These are phyloP conservation scores for Stephanodiscus triporus DNA, from an alignment of 108 stramenopile genomes.

Conservation along the genomic window DNA sequence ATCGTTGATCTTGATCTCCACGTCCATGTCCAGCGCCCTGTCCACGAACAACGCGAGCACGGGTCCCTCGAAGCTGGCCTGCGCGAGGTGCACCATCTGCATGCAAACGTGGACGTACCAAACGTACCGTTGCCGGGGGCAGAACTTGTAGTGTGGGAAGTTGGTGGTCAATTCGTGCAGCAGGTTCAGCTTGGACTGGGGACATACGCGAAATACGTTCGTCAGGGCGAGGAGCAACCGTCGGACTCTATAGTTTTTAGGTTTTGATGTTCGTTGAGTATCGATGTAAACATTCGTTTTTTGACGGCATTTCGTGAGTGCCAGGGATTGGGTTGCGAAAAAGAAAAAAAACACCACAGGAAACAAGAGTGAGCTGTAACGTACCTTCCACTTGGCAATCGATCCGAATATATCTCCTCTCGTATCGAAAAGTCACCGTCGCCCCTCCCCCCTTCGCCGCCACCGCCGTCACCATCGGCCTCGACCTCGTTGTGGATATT, in stretches of 20 bases:
- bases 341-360: not conserved
- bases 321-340: not conserved
- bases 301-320: no score
- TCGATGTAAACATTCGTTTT: no score
- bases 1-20: conserved; percentile 94
- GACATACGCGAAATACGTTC: conserved; percentile 49
- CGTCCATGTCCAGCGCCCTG: conserved; percentile 95
- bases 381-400: conserved; percentile 42
- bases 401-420: conserved; percentile 39
- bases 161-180: conserved; percentile 41
- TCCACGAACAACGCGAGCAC: conserved; percentile 75
- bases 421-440: not conserved
- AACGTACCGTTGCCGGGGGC: conserved; percentile 28
- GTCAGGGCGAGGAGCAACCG: conserved; percentile 39
- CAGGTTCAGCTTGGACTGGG: conserved; percentile 40
- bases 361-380: not conserved
- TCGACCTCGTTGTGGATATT: no score
- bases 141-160: conserved; percentile 52
- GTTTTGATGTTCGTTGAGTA: not conserved
- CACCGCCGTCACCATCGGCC: not conserved
- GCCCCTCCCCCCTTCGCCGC: not conserved
- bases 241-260: conserved; percentile 20
- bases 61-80: conserved; percentile 44
- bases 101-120: conserved; percentile 54
- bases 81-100: conserved; percentile 38